phyloP scores from a whole-genome alignment of 1,284 basidiomycete species.

The Ustilago tritici region DNA sequence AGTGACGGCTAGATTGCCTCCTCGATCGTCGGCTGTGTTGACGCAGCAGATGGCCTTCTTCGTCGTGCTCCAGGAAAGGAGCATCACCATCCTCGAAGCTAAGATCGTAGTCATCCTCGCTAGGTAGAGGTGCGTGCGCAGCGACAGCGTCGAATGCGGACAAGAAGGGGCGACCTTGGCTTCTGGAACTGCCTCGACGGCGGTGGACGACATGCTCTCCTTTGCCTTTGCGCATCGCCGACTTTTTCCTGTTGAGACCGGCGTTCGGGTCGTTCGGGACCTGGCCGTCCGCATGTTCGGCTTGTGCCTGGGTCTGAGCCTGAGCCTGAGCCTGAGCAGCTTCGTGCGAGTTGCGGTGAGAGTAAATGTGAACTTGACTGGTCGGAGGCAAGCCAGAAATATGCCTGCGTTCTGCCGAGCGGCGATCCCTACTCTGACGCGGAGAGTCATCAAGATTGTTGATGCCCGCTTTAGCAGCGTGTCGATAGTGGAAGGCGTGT shows the following conservation, averaged over 20 bases:
- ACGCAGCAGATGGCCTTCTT: conserved; percentile 20
- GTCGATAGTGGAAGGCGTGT: conserved; percentile 47
- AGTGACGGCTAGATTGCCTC: conserved; percentile 19
- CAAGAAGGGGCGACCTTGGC: conserved; percentile 59
- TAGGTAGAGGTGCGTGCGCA: conserved; percentile 58
- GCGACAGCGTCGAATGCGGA: conserved; percentile 60
- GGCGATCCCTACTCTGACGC: conserved; percentile 26
- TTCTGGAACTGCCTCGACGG: conserved; percentile 36
- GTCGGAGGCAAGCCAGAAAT: conserved; percentile 40
- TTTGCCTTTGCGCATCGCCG: conserved; percentile 18
- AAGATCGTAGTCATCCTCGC: conserved; percentile 49
- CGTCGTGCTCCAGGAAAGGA: conserved; percentile 37
- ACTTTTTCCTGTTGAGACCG: conserved; percentile 16
- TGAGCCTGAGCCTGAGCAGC: conserved; percentile 14
- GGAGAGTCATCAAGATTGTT: conserved; percentile 22
- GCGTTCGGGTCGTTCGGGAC: conserved; percentile 26
- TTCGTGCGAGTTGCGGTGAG: conserved; percentile 27
- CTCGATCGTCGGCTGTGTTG: conserved; percentile 21
- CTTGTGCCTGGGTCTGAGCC: conserved; percentile 6
- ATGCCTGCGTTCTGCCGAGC: conserved; percentile 14
- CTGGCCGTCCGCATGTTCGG: conserved; percentile 31
- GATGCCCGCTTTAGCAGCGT: conserved; percentile 49
- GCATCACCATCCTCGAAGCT: conserved; percentile 59
- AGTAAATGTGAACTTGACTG: conserved; percentile 34
- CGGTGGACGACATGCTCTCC: conserved; percentile 27